Base-by-base conservation (phyloP, 169 alveolate genomes). In the Theileria annulata region DNA sequence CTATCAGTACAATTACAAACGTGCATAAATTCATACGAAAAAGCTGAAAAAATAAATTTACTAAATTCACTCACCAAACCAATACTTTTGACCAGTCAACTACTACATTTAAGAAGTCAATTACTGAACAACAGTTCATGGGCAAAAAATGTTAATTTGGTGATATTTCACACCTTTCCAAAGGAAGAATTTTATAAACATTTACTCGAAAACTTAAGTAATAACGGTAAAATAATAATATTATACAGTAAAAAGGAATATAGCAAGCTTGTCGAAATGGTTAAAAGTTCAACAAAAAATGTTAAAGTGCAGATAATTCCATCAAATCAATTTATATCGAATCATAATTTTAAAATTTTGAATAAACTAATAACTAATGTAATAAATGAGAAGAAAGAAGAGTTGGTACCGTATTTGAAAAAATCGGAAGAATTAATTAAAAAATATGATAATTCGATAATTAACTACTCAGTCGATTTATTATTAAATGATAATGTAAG, bases 261-360 rank as follows among this genome's bases (percentile, higher is more conserved):
- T 37, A 15, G 64, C n/a, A 75, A 31, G 25, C 42, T 82, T 17
- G 6, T 68, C 8, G 31, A n/a, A 12, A 27, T 82, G 48, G 60
- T 82, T 8, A 76, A 68, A 63, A 25, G 27, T 1, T 33, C 64
- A 25, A 56, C 58, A 19, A 82, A 60, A 28, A 67, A 79, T 33
- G 76, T 82, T 0, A 75, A 84, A 27, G 72, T 82, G 17, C 89
- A 82, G 42, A 54, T 59, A 10, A 58, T 79, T 8, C 89, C 89
- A 0, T 70, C 89, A 19, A 2, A 37, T 6, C 86, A 82, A 58
- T 82, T 67, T 64, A 82, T 82, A 85, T 10, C 47, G 21, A 42
- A 37, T 54, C 70, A 35, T 59, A 71, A 82, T 27, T 49, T 66
- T 9, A 62, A 70, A 12, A 75, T 84, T 84, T 71, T 82, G 33